Conservation (phyloP, 495 filamentous ascomycete genomes). For the Aspergillus hancockii region DNA sequence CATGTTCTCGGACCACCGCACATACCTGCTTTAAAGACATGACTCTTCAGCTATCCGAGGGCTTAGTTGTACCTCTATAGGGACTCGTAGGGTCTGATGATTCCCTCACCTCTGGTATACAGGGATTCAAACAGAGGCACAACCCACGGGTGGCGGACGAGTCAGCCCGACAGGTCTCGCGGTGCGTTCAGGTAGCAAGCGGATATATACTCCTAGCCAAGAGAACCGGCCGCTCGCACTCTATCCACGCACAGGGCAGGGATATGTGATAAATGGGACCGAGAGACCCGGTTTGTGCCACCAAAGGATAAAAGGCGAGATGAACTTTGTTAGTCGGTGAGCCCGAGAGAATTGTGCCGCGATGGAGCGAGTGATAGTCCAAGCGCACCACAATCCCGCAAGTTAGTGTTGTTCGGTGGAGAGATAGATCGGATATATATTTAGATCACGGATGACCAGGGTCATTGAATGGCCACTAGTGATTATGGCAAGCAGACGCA, state of each 20-base stretch:
- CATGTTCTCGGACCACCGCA: neutral
- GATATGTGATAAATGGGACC: neutral
- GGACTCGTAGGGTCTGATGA: neutral
- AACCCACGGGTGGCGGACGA: neutral
- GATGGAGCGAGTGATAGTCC: conserved; percentile 14
- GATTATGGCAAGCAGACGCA: conserved; percentile 9
- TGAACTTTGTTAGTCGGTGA: neutral
- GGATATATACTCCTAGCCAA: conserved; percentile 7
- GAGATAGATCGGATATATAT: conserved; percentile 30
- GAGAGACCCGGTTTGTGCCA: conserved; percentile 1
- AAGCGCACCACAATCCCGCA: conserved; percentile 15
- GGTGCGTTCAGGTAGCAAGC: conserved; percentile 1
- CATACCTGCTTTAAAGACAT: conserved; percentile 79
- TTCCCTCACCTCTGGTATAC: neutral
- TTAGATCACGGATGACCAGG: conserved; percentile 21
- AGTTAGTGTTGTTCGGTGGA: conserved; percentile 17
- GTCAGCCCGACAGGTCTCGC: conserved; percentile 5
- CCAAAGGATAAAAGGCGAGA: conserved; percentile 1
- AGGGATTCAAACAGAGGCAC: conserved; percentile 1
- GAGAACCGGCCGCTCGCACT: neutral
- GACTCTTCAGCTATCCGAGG: conserved; percentile 4
- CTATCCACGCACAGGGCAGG: conserved; percentile 3
- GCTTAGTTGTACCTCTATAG: neutral
- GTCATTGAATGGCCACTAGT: conserved; percentile 5
- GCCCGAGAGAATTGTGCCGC: conserved; percentile 7